Evolutionary conservation across 768 basidiomycete genomes (phyloP).

Genomic region (Suillus luteus): DNA sequence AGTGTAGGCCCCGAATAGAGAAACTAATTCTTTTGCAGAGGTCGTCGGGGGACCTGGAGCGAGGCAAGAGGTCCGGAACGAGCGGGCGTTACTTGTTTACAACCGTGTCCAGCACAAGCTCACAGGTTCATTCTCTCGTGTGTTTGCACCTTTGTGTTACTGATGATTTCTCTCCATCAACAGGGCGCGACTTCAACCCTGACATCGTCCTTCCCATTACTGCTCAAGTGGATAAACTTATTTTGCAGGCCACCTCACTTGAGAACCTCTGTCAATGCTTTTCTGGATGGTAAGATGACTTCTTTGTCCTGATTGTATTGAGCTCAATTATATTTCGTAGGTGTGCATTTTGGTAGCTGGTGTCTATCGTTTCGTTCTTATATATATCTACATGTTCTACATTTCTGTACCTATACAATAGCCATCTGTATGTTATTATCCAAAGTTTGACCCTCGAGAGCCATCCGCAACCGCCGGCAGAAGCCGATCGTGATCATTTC

Average conservation of each 20-base stretch:
- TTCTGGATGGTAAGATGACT: constrained; percentile 76
- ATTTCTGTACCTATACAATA: constrained; percentile 26
- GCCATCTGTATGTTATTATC: neutral
- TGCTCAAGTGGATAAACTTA: constrained; percentile 89
- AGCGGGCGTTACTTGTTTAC: constrained; percentile 87
- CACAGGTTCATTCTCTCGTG: constrained; percentile 57
- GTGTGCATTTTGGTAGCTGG: constrained; percentile 74
- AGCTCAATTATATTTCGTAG: constrained; percentile 29
- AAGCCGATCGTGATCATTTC: constrained; percentile 4
- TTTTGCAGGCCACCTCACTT: constrained; percentile 88
- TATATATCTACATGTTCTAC: constrained; percentile 17
- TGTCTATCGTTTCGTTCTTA: constrained; percentile 13
- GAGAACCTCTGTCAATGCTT: constrained; percentile 98
- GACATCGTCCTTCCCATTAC: constrained; percentile 71
- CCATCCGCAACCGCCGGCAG: constrained; percentile 1
- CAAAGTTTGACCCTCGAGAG: neutral
- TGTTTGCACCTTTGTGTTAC: neutral
- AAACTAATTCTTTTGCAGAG: constrained; percentile 28
- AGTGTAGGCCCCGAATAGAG: constrained; percentile 4
- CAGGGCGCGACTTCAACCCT: constrained; percentile 93
- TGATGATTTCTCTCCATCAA: constrained; percentile 5
- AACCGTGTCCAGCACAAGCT: constrained; percentile 95
- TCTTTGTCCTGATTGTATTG: neutral
- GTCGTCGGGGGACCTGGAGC: constrained; percentile 55
- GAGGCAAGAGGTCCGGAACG: constrained; percentile 86